These are phyloP conservation scores for Paraphaeosphaeria minitans DNA, from an alignment of 2,329 filamentous ascomycete species.

Conservation along the genomic window DNA sequence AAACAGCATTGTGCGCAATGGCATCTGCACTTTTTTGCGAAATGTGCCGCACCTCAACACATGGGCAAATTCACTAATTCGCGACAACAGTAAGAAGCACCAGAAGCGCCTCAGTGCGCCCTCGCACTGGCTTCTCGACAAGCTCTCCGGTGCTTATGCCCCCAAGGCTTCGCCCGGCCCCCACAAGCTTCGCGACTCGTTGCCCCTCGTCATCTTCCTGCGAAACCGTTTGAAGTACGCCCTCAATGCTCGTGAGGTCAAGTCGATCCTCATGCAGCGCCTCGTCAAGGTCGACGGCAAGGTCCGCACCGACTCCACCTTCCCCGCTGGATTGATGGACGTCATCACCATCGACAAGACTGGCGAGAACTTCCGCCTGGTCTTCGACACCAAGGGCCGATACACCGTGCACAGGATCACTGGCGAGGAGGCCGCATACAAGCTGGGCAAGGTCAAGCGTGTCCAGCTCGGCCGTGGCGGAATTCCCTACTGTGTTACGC, in stretches of 20 bases:
- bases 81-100: constrained; percentile 83
- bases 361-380: constrained; percentile 99
- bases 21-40: not conserved
- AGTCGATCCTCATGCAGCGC: constrained; percentile 98
- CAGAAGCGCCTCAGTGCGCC: constrained; percentile 99
- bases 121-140: constrained; percentile 99
- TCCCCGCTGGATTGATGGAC: constrained; percentile 98
- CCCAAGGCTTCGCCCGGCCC: constrained; percentile 79
- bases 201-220: constrained; percentile 93
- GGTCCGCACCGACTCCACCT: constrained; percentile 98
- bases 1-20: not conserved
- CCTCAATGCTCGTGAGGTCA: constrained; percentile 97
- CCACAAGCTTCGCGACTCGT: constrained; percentile 99
- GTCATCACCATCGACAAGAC: constrained; percentile 99
- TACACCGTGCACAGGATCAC: constrained; percentile 99
- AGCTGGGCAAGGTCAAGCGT: constrained; percentile 99
- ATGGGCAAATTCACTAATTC: constrained; percentile 11
- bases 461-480: constrained; percentile 99
- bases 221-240: constrained; percentile 94
- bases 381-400: constrained; percentile 99
- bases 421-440: constrained; percentile 98
- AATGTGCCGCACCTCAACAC: not conserved
- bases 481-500: constrained; percentile 99
- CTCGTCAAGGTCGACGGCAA: constrained; percentile 99
- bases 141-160: constrained; percentile 83